Base-by-base conservation (phyloP, 768 basidiomycete genomes). In the Strobilomyces dryophilus region DNA sequence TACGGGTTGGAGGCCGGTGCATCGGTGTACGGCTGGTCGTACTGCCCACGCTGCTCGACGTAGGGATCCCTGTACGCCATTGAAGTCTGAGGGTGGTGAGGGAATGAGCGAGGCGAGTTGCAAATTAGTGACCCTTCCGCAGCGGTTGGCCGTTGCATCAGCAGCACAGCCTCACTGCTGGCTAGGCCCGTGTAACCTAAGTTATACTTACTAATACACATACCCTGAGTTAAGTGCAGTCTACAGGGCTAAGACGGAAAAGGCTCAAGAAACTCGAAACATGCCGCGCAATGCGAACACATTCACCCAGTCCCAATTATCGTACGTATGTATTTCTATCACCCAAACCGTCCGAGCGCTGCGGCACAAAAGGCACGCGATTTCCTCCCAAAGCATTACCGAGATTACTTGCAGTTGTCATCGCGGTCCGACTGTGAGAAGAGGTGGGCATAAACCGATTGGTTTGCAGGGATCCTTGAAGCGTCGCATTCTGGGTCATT, bases 1-100 rank as follows among this genome's bases (percentile, higher is more conserved):
- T 83, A 85, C 26, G 81, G 74, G 63, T 79, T 77, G 63, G 74
- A 77, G 34, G 64, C 65, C 3, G 70, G 61, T 18, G 62, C 58
- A 27, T 76, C 70, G 32, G 59, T 57, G 58, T 76, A 75, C 41
- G 66, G 67, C 24, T 62, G 61, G 54, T 67, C 57, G 35, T 69
- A 57, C 15, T 57, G 61, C n/a, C 58, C 65, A 44, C 60, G 59
- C 47, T 65, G 71, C 47, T 66, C 73, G 55, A 73, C 54, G 61
- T 83, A 80, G 20, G 82, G 81, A 65, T 85, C 81, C 53, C 69
- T 74, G 67, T 83, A 82, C 75, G 83, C 80, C 57, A 66, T 70
- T 47, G 55, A 50, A 32, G 49, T 39, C 21, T 7, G 42, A 32
- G 20, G 20, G 43, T 17, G 20, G 47, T 51, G 15, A 6, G 24